Percentiles rank a stretch among this genome's conserved stretches.
These are phyloP conservation scores for Termitomyces heimii DNA, from an alignment of 768 basidiomycete genomes.

Conservation along the genomic window DNA sequence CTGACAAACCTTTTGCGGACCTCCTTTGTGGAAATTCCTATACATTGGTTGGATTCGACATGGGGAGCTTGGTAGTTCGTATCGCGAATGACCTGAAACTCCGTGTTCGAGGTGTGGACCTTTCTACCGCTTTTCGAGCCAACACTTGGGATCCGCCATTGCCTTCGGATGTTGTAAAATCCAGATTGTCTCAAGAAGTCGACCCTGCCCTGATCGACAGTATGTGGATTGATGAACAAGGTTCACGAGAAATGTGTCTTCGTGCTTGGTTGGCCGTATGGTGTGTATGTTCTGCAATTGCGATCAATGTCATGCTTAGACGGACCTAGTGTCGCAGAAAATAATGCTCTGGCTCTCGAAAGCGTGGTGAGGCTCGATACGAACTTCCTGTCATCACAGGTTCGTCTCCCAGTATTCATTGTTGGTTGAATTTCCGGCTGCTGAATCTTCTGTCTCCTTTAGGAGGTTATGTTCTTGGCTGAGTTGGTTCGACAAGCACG, in stretches of 20 bases:
- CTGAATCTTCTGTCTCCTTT: not conserved
- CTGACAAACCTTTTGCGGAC: conserved; percentile 10
- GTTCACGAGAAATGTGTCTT: conserved; percentile 22
- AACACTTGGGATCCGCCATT: conserved; percentile 15
- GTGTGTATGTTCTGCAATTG: conserved; percentile 14
- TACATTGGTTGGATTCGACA: conserved; percentile 27
- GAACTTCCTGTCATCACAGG: conserved; percentile 12
- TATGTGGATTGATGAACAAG: conserved; percentile 23
- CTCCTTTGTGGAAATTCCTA: conserved; percentile 14
- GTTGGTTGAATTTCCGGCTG: not conserved
- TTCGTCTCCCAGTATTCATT: conserved; percentile 4
- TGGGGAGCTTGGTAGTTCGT: conserved; percentile 28
- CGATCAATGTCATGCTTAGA: not conserved
- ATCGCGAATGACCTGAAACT: conserved; percentile 19
- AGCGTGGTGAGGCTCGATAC: conserved; percentile 17
- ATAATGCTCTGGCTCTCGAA: not conserved
- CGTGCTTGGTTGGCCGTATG: conserved; percentile 35
- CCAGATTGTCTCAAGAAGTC: conserved; percentile 9
- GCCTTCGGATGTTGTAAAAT: conserved; percentile 21
- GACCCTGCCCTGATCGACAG: conserved; percentile 16
- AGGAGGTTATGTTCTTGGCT: conserved; percentile 28
- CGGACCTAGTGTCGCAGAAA: conserved; percentile 18
- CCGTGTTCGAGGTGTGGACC: conserved; percentile 30
- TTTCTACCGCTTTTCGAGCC: conserved; percentile 22
- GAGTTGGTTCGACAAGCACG: conserved; percentile 25